phyloP scores from a whole-genome alignment of 2,329 filamentous ascomycete species.

The Alternaria brassicae region DNA sequence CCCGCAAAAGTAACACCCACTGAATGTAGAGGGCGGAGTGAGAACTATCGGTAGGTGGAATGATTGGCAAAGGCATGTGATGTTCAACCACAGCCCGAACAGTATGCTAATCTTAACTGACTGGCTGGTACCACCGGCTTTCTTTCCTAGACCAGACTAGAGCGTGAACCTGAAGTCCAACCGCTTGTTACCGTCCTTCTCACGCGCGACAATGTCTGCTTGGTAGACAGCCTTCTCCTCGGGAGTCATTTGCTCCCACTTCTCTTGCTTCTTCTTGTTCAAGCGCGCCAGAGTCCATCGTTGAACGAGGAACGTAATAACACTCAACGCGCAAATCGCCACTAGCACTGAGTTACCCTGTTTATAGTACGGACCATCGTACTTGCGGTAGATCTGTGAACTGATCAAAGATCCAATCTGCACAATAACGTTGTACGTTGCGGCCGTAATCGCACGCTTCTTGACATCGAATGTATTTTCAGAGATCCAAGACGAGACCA shows the following conservation, averaged over 20 bases:
- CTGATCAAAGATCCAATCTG: constrained; percentile 52
- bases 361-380: constrained; percentile 62
- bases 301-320: constrained; percentile 59
- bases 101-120: neutral
- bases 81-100: neutral
- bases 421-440: constrained; percentile 65
- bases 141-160: constrained; percentile 11
- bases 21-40: neutral
- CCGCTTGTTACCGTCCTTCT: constrained; percentile 49
- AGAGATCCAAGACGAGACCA: constrained; percentile 67
- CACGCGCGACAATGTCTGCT: constrained; percentile 38
- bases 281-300: constrained; percentile 50
- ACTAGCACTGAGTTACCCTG: constrained; percentile 62
- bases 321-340: constrained; percentile 57
- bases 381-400: constrained; percentile 58
- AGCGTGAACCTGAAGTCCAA: constrained; percentile 50
- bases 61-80: neutral
- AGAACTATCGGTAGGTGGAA: neutral
- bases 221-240: constrained; percentile 61
- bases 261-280: constrained; percentile 49
- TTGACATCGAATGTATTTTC: constrained; percentile 69
- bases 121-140: neutral
- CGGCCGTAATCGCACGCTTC: constrained; percentile 67
- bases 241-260: constrained; percentile 59
- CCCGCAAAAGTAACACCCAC: neutral